Percentiles rank a stretch among this genome's conserved stretches.
These are phyloP conservation scores for Xylaria flabelliformis DNA, from an alignment of 495 filamentous ascomycete genomes.

Conservation along the genomic window DNA sequence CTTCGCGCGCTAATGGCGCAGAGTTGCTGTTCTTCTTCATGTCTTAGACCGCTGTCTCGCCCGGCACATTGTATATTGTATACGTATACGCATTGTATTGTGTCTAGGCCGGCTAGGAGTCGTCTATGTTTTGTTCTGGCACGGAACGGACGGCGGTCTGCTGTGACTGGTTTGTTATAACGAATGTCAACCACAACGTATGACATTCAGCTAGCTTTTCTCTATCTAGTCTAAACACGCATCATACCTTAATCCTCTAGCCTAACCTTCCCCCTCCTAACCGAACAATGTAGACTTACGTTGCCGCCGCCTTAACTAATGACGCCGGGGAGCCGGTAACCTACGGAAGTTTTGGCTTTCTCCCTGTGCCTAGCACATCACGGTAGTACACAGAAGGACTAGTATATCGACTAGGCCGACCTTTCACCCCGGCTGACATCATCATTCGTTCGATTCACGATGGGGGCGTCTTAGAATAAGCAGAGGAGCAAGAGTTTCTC, in stretches of 20 bases:
- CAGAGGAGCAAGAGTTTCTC: constrained; percentile 9
- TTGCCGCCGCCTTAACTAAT: constrained; percentile 20
- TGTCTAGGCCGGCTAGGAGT: neutral
- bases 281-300: constrained; percentile 10
- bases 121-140: neutral
- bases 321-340: constrained; percentile 10
- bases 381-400: constrained; percentile 27
- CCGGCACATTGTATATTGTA: neutral
- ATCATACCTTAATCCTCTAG: constrained; percentile 10
- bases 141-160: neutral
- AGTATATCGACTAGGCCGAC: constrained; percentile 21
- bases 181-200: constrained; percentile 4
- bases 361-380: constrained; percentile 18
- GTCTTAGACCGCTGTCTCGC: neutral
- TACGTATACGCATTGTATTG: neutral
- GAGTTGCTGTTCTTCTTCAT: neutral
- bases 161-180: constrained; percentile 18
- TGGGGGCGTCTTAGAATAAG: constrained; percentile 26
- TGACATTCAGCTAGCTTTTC: constrained; percentile 14
- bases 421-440: constrained; percentile 26
- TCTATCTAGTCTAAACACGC: constrained; percentile 4
- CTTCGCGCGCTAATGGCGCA: constrained; percentile 26
- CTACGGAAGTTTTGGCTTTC: constrained; percentile 18
- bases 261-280: neutral
- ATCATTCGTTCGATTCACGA: constrained; percentile 30